A percentile compares a stretch with the other conserved stretches of the same genome.
phyloP scores from a whole-genome alignment of 805 yeast genomes.

The Wickerhamiella kurtzmanii region DNA sequence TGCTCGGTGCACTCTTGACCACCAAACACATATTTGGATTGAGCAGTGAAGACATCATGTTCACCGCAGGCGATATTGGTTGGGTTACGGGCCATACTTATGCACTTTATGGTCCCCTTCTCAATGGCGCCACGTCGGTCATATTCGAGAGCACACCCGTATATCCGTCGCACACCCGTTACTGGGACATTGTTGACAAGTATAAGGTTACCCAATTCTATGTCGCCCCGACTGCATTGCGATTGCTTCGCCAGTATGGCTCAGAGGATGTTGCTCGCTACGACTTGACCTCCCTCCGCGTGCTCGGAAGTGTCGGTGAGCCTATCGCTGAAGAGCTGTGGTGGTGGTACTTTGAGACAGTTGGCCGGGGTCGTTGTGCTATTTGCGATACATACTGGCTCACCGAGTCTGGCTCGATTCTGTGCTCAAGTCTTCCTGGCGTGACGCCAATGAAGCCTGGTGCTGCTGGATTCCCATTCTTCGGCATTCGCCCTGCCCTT shows the following conservation, averaged over 20 bases:
- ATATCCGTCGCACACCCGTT: slow-evolving; percentile 86
- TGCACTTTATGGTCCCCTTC: slow-evolving; percentile 85
- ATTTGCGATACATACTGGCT: slow-evolving; percentile 98
- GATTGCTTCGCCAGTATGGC: slow-evolving; percentile 83
- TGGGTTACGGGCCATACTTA: slow-evolving; percentile 99
- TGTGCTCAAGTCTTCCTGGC: slow-evolving; percentile 94
- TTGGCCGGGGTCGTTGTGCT: slow-evolving; percentile 81
- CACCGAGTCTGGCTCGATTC: slow-evolving; percentile 93
- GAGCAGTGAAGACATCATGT: slow-evolving; percentile 72
- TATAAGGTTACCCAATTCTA: slow-evolving; percentile 90
- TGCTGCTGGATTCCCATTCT: slow-evolving; percentile 90
- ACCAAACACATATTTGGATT: slow-evolving; percentile 89
- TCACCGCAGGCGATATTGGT: slow-evolving; percentile 97
- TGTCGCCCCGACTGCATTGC: slow-evolving; percentile 95
- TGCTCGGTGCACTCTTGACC: slow-evolving; percentile 82
- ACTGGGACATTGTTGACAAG: slow-evolving; percentile 90
- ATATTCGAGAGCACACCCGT: slow-evolving; percentile 97
- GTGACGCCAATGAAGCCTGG: slow-evolving; percentile 93
- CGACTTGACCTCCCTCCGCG: slow-evolving; percentile 72
- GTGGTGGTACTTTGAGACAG: slow-evolving; percentile 93
- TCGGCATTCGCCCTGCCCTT: slow-evolving; percentile 81
- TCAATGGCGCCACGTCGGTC: slow-evolving; percentile 77
- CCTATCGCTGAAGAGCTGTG: slow-evolving; percentile 96
- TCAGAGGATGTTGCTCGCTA: slow-evolving; percentile 67
- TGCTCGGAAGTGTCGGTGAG: slow-evolving; percentile 95